These are phyloP conservation scores for Pluteus cervinus DNA, from an alignment of 768 basidiomycete genomes.

Conservation along the genomic window DNA sequence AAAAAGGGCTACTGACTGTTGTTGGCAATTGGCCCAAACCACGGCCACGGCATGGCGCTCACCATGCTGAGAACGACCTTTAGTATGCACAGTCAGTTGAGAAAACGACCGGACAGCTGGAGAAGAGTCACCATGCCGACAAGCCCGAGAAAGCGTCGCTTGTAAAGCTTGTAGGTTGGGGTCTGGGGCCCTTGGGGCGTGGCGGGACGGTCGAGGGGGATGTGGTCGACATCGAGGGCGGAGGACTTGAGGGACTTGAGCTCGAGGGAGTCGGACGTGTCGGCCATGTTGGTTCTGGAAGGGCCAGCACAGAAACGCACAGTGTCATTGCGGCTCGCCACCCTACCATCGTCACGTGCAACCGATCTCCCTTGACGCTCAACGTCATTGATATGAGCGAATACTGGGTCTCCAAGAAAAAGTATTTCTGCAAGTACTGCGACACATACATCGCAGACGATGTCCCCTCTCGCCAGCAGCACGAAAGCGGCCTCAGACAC, in stretches of 20 bases:
- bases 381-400: slow-evolving; percentile 71
- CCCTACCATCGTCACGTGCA: too few relatives aligned
- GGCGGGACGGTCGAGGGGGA: too few relatives aligned
- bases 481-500: slow-evolving; percentile 91
- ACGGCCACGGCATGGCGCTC: slow-evolving; percentile 64
- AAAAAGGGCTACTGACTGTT: slow-evolving; percentile 35
- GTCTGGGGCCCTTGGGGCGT: too few relatives aligned
- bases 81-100: not conserved
- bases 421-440: slow-evolving; percentile 96
- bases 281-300: too few relatives aligned
- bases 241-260: too few relatives aligned
- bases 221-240: too few relatives aligned
- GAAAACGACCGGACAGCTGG: not conserved
- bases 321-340: too few relatives aligned
- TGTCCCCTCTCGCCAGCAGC: slow-evolving; percentile 83
- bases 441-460: slow-evolving; percentile 97
- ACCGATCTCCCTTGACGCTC: too few relatives aligned
- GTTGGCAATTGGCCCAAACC: slow-evolving; percentile 82
- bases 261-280: too few relatives aligned
- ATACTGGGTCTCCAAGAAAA: slow-evolving; percentile 91
- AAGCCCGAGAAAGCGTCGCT: slow-evolving; percentile 59
- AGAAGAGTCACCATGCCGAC: slow-evolving; percentile 47
- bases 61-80: slow-evolving; percentile 61
- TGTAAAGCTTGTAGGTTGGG: slow-evolving; percentile 60
- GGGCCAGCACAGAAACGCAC: too few relatives aligned